phyloP scores from a whole-genome alignment of 768 basidiomycete genomes.

The Mycena floridula region DNA sequence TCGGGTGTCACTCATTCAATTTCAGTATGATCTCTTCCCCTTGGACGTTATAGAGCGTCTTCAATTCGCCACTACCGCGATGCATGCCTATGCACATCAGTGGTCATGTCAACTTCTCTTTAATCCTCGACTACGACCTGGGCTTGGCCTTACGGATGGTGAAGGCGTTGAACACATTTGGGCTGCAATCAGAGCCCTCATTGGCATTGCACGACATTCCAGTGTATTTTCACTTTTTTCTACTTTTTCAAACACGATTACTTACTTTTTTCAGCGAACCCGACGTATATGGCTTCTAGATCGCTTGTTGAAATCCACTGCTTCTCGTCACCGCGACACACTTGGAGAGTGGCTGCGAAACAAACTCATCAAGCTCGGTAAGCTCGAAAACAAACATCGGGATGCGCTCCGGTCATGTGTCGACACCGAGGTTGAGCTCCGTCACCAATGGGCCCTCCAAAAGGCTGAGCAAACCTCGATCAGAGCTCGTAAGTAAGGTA shows the following conservation, averaged over 20 bases:
- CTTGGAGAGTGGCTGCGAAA: neutral
- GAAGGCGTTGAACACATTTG: neutral
- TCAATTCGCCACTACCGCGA: conserved; percentile 15
- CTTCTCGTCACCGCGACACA: neutral
- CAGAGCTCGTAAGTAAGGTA: conserved; percentile 20
- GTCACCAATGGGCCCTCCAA: conserved; percentile 27
- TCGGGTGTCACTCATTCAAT: too few species aligned
- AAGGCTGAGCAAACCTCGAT: conserved; percentile 22
- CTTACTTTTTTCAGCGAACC: neutral
- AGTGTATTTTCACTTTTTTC: neutral
- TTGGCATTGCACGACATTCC: neutral
- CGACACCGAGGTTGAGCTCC: conserved; percentile 6
- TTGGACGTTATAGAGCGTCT: conserved; percentile 13
- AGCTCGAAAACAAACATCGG: neutral
- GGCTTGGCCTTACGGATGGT: conserved; percentile 15
- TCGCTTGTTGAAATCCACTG: neutral
- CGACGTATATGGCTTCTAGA: neutral
- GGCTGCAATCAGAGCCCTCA: neutral
- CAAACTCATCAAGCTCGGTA: neutral
- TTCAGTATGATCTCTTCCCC: conserved; percentile 22
- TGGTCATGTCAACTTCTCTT: conserved; percentile 29
- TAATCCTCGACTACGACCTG: conserved; percentile 22
- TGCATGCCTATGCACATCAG: conserved; percentile 25
- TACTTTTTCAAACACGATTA: neutral
- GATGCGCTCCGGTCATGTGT: neutral